These are phyloP conservation scores for Suillus hirtellus DNA, from an alignment of 768 basidiomycete species.

Conservation along the genomic window DNA sequence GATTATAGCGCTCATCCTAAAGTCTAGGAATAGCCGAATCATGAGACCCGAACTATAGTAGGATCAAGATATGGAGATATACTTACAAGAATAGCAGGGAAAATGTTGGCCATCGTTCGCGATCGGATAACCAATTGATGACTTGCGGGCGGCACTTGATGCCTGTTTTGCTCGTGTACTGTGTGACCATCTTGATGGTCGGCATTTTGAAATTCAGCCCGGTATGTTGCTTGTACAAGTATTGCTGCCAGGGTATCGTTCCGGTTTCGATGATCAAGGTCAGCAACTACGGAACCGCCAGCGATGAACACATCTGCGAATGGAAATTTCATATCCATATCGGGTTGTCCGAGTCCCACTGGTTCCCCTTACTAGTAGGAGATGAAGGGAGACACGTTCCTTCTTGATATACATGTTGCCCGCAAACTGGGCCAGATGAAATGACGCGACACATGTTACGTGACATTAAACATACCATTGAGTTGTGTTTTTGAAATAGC, in stretches of 20 bases:
- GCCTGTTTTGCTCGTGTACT: neutral
- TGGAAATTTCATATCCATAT: neutral
- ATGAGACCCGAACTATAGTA: neutral
- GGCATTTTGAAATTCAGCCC: neutral
- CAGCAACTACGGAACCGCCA: neutral
- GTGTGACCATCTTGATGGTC: neutral
- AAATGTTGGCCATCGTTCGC: neutral
- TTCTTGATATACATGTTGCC: neutral
- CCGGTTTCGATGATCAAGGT: neutral
- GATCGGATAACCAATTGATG: neutral
- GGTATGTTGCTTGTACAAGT: neutral
- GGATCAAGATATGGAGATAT: neutral
- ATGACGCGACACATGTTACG: neutral
- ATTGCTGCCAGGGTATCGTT: neutral
- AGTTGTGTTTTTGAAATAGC: neutral
- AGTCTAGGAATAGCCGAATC: neutral
- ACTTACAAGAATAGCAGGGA: neutral
- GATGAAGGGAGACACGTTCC: neutral
- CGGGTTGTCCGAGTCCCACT: neutral
- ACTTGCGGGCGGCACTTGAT: neutral
- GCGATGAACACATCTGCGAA: neutral
- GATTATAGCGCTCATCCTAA: neutral
- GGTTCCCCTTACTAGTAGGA: neutral
- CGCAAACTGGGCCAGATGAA: neutral
- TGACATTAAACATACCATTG: neutral